Evolutionary conservation across 108 stramenopile genomes (phyloP).

Genomic region (Conticribra guillardii): DNA sequence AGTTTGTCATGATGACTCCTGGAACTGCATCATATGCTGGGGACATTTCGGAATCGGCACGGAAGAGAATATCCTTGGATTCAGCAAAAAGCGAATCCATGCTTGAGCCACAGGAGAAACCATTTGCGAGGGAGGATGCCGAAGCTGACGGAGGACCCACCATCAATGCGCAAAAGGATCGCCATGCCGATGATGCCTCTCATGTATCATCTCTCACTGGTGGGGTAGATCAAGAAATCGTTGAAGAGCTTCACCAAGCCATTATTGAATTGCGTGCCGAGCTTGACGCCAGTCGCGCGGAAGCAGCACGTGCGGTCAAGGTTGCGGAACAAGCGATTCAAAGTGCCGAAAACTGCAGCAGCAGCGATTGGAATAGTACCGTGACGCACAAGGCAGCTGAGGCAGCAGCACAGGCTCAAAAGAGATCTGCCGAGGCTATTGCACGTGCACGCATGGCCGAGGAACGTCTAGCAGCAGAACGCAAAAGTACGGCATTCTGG

Average conservation of each 20-base stretch:
- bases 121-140: constrained; percentile 10
- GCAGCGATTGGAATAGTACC: constrained; percentile 84
- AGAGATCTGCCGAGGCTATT: constrained; percentile 83
- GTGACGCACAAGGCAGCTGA: constrained; percentile 92
- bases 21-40: constrained; percentile 17
- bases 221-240: constrained; percentile 89
- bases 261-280: constrained; percentile 74
- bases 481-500: constrained; percentile 67
- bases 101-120: constrained; percentile 37
- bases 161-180: constrained; percentile 13
- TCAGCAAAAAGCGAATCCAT: constrained; percentile 37
- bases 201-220: constrained; percentile 86
- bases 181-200: constrained; percentile 51
- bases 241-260: constrained; percentile 88
- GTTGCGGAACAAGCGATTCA: constrained; percentile 93
- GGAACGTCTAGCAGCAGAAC: constrained; percentile 69
- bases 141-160: constrained; percentile 5
- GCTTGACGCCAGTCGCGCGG: constrained; percentile 84
- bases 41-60: constrained; percentile 46
- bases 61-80: constrained; percentile 44
- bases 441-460: constrained; percentile 82
- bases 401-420: constrained; percentile 89
- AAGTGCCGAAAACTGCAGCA: constrained; percentile 82
- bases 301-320: constrained; percentile 88
- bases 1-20: constrained; percentile 6